Base-by-base conservation (phyloP, 1,284 basidiomycete species). In the Trichosporon coremiiforme region DNA sequence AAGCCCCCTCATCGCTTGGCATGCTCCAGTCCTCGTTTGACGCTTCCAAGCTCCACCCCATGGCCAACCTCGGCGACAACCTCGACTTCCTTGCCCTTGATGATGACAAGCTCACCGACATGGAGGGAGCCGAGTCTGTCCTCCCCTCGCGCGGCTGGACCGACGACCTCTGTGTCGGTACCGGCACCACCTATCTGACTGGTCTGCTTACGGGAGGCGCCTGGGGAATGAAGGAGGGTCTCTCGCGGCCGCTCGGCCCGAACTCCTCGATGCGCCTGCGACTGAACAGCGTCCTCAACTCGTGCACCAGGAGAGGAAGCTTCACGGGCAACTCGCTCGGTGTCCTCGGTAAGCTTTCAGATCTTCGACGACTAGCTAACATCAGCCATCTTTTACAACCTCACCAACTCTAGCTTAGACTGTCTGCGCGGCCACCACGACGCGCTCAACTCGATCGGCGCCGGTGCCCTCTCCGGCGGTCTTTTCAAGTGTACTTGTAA, bases 271-370 rank as follows among this genome's bases (percentile, higher is more conserved):
- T 91, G 89, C 78, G 94, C 74, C 86, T 99, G 81, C 90, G 97
- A 85, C 90, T 99, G 86, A 99, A 99, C 86, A 95, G 94, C 78
- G 86, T 99, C 71, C 88, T 99, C 77, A 99, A 99, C 87, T 92
- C 94, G 82, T 90, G 98, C 82, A 98, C 96, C 72, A 87, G 96
- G 84, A 89, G 97, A 85, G 97, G 97, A 60, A 95, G 92, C 66
- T 98, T 98, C 85, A 91, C 98, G 84, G 97, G 95, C 79, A 99
- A 99, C 87, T 98, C 94, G 80, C 93, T 95, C 81, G 97, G 97
- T 84, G 93, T 98, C 73, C 86, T 99, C 75, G 96, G 95, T 97
- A 78, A 36, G 66, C 69, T 73, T 68, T 71, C 73, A n/a, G n/a
- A 71, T 67, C 77, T 2, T 3, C 4, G 15, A 4, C 1, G 13